Percentiles rank a stretch among this genome's conserved stretches.
Evolutionary conservation across 2,329 filamentous ascomycete genomes (phyloP).

Genomic region (Orbilia brochopaga): DNA sequence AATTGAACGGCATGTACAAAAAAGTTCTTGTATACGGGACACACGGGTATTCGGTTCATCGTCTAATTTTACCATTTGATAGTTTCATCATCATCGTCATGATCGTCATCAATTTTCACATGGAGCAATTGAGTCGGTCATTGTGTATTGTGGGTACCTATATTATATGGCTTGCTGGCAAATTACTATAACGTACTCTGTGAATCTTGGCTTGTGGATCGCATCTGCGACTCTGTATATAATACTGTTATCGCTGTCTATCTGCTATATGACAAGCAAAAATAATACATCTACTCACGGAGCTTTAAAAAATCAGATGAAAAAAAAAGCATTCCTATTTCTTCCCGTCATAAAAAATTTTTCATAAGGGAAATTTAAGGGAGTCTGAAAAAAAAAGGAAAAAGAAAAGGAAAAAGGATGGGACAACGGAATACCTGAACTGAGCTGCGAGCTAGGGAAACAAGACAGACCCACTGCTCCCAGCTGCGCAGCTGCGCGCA

Average conservation of each 20-base stretch:
- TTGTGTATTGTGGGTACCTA: neutral
- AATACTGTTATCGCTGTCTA: neutral
- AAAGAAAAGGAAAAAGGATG: neutral
- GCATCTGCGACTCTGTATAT: neutral
- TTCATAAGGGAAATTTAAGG: neutral
- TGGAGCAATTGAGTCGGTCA: neutral
- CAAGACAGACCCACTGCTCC: neutral
- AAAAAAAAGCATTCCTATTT: too few species aligned
- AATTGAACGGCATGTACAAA: constrained; percentile 11
- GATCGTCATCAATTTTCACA: neutral
- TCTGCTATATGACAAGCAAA: neutral
- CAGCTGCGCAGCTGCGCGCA: too few species aligned
- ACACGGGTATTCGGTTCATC: too few species aligned
- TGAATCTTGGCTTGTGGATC: neutral
- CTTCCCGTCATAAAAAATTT: too few species aligned
- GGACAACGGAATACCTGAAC: neutral
- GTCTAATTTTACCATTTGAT: neutral
- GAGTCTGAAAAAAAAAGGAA: neutral
- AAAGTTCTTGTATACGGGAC: constrained; percentile 4
- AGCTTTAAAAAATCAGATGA: too few species aligned
- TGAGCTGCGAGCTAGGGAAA: neutral
- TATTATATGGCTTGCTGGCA: neutral
- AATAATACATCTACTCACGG: neutral
- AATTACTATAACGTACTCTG: neutral
- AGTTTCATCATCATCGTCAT: neutral